Conservation (phyloP, 2,329 filamentous ascomycete species). For the Aspergillus intermedius region DNA sequence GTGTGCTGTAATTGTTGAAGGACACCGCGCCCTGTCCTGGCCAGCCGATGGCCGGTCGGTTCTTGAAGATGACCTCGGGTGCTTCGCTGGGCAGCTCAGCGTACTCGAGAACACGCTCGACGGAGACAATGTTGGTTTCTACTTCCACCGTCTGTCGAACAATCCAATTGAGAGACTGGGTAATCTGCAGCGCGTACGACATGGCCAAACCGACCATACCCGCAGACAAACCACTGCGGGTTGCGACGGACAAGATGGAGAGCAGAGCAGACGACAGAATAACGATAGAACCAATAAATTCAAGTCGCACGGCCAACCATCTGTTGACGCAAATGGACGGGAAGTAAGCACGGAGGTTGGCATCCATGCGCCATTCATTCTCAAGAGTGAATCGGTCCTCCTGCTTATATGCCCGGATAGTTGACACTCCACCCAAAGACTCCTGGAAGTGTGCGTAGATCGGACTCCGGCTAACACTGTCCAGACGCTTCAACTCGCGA, state of each 20-base stretch:
- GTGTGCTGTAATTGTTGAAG: constrained; percentile 89
- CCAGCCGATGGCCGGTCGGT: constrained; percentile 83
- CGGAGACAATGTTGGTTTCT: constrained; percentile 99
- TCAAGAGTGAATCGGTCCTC: constrained; percentile 80
- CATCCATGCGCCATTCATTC: constrained; percentile 96
- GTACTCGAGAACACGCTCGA: constrained; percentile 96
- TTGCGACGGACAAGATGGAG: constrained; percentile 71
- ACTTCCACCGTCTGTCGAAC: constrained; percentile 97
- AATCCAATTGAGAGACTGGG: constrained; percentile 96
- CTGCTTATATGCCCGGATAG: constrained; percentile 90
- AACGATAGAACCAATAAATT: constrained; percentile 91
- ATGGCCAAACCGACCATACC: constrained; percentile 87
- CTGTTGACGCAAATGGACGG: constrained; percentile 90
- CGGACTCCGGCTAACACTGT: constrained; percentile 90
- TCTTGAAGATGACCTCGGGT: constrained; percentile 83
- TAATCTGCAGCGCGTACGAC: constrained; percentile 97
- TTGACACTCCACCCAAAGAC: constrained; percentile 85
- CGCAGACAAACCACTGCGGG: constrained; percentile 55
- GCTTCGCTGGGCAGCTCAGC: constrained; percentile 85
- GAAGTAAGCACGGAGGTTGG: constrained; percentile 89
- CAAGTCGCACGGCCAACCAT: constrained; percentile 90
- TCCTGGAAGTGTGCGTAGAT: constrained; percentile 99
- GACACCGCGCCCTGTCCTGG: constrained; percentile 80
- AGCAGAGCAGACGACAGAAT: constrained; percentile 82
- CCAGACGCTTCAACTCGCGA: constrained; percentile 88